Evolutionary conservation across 257 asterid genomes (phyloP), one percentile per base, ranked within the genome.

Genomic region (Orobanche coerulescens): DNA sequence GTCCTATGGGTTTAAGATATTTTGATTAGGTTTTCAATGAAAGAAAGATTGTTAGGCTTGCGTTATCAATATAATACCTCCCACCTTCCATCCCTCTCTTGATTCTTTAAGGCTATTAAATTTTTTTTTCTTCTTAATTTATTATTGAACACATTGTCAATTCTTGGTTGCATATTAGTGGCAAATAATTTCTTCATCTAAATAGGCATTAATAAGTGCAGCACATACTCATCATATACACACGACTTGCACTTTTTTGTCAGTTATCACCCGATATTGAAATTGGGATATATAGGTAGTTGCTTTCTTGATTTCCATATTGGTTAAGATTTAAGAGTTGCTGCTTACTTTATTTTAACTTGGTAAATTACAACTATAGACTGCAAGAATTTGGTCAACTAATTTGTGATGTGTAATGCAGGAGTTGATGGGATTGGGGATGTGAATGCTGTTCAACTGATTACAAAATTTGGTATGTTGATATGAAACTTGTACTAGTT

Each of bases 391-490:
- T 39, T 58, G 50, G 28, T 31, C 11, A 40, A 46, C 60, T 63
- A 22, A 48, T 65, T 26, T 33, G 46, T 54, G 18, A 46, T 20
- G 19, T 69, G 19, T 26, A 67, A 48, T 86, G 80, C 89, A 93
- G 98, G 98, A 49, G 97, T 93, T 74, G 84, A 76, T 13, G 97
- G 97, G 46, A 93, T 92, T 70, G 98, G 97, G 78, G 78, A 81
- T 69, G 88, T 82, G 47, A 91, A 88, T 80, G 98, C 95, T 40
- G 49, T 86, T 75, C 89, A 84, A 70, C 73, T 93, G 67, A 83
- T 93, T 65, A 81, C 86, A 54, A 85, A 86, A 72, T 93, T 88
- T 73, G 98, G 97, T 89, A 85, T 58, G 81, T 66, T 43, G 25
- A 34, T 53, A 8, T 59, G 64, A 58, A 48, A 19, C 65, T 42